Evolutionary conservation across 2,329 filamentous ascomycete species (phyloP), one percentile per base, ranked within the genome.

Genomic region (Exophiala aquamarina): DNA sequence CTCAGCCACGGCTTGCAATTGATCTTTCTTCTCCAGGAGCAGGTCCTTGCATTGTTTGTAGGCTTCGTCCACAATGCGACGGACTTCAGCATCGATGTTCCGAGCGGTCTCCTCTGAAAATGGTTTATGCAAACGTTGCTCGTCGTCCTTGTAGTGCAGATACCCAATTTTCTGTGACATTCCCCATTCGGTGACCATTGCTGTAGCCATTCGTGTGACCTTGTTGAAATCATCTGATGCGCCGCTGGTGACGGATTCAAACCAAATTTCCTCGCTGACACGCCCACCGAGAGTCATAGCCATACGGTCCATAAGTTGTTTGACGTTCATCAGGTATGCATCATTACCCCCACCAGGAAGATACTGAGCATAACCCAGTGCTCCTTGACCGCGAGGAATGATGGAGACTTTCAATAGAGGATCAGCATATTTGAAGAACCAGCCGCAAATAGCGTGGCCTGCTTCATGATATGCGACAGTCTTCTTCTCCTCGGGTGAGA

Each of bases 111-210:
- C 78, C 73, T 98, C 93, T 17, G 89, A 92, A 72, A 97, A 98
- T 0, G 93, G 93, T 75, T 98, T 98, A 66, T 91, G 84, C 50
- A 96, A 72, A 63, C 88, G 84, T 66, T 88, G 87, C 55, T 87
- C 80, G 62, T 89, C 87, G 58, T 86, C 81, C 61, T 93, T 86
- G 69, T 92, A 98, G 75, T 94, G 87, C 54, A 98, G 78, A 56
- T 91, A 91, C 21, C 92, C 92, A 37, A 98, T 85, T 73, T 95
- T 94, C 58, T 88, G 82, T 32, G 87, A 94, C 93, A 98, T 98
- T 59, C 93, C 93, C 85, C 90, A 98, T 68, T 95, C 89, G n/a
- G 92, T 98, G 21, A 98, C 93, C 93, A 98, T 98, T 53, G 87
- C 86, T 14, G 88, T 94, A 3, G 93, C 94, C 87, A 96, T 92